These are phyloP conservation scores for Aegilops speltoides DNA, from an alignment of 176 grass and related monocot genomes.

Conservation along the genomic window DNA sequence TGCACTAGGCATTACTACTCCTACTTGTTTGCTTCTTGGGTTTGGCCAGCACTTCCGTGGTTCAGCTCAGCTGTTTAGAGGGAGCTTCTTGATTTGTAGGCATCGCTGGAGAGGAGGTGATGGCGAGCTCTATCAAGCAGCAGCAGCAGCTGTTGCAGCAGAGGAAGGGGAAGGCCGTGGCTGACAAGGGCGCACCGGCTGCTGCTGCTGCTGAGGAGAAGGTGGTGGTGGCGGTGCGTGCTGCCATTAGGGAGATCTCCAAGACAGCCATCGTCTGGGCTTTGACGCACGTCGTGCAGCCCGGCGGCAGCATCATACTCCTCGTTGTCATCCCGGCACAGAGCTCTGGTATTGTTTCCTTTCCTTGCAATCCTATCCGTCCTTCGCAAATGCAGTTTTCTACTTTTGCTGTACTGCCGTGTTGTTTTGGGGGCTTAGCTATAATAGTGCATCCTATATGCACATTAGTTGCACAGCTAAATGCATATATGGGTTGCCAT, in stretches of 20 bases:
- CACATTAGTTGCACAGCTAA: constrained; percentile 26
- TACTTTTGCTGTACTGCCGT: not conserved
- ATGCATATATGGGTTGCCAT: constrained; percentile 11
- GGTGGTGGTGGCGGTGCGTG: constrained; percentile 90
- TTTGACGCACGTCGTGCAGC: constrained; percentile 89
- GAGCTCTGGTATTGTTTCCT: constrained; percentile 68
- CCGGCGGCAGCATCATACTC: constrained; percentile 80
- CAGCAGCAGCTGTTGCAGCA: constrained; percentile 62
- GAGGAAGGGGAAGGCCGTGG: constrained; percentile 66
- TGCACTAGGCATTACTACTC: constrained; percentile 37
- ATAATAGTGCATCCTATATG: not conserved
- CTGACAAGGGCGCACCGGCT: constrained; percentile 37
- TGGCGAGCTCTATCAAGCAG: constrained; percentile 51
- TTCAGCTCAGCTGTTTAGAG: constrained; percentile 9
- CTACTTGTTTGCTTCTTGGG: constrained; percentile 26
- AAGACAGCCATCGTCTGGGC: constrained; percentile 93
- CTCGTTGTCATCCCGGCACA: constrained; percentile 72
- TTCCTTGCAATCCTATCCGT: constrained; percentile 14
- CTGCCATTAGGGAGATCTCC: constrained; percentile 78
- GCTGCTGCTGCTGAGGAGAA: constrained; percentile 37
- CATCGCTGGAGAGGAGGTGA: constrained; percentile 13
- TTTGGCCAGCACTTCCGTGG: constrained; percentile 11
- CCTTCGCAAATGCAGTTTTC: constrained; percentile 7
- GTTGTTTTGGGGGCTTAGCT: constrained; percentile 7
- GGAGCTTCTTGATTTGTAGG: constrained; percentile 44